phyloP scores from a whole-genome alignment of 2,329 filamentous ascomycete genomes.

The Colletotrichum sp. region DNA sequence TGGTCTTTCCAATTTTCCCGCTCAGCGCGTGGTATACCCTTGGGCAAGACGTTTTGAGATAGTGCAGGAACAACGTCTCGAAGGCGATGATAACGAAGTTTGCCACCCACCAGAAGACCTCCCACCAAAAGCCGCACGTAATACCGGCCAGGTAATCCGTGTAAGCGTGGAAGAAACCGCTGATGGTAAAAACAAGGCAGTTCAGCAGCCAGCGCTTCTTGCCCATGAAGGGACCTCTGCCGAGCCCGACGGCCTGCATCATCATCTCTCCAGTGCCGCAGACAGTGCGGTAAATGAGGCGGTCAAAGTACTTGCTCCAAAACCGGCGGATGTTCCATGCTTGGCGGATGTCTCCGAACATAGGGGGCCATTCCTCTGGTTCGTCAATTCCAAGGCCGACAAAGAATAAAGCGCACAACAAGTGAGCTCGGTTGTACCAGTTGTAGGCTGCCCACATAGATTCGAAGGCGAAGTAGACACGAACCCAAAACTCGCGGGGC shows the following conservation, averaged over 20 bases:
- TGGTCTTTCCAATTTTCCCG: not conserved
- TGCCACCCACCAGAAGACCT: slow-evolving; percentile 10
- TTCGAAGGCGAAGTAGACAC: slow-evolving; percentile 3
- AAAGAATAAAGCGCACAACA: not conserved
- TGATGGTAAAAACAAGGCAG: slow-evolving; percentile 13
- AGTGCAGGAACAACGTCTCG: not conserved
- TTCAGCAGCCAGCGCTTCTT: slow-evolving; percentile 20
- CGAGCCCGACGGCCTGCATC: not conserved
- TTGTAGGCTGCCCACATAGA: slow-evolving; percentile 10
- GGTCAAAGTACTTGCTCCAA: slow-evolving; percentile 25
- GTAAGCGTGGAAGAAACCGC: slow-evolving; percentile 10
- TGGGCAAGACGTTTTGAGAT: not conserved
- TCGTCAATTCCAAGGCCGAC: slow-evolving; percentile 7
- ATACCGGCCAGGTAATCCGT: not conserved
- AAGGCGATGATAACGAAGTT: not conserved
- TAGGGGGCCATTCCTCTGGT: slow-evolving; percentile 24
- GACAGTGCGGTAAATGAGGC: slow-evolving; percentile 19
- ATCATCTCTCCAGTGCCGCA: slow-evolving; percentile 3
- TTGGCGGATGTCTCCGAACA: slow-evolving; percentile 23
- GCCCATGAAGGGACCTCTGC: not conserved
- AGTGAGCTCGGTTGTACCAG: slow-evolving; percentile 9
- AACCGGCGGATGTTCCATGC: slow-evolving; percentile 21
- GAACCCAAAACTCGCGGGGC: not conserved
- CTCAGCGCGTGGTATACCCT: not conserved
- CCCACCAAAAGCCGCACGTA: slow-evolving; percentile 2